These are phyloP conservation scores for Gynochthodes officinalis DNA, from an alignment of 257 asterid genomes.

Conservation along the genomic window DNA sequence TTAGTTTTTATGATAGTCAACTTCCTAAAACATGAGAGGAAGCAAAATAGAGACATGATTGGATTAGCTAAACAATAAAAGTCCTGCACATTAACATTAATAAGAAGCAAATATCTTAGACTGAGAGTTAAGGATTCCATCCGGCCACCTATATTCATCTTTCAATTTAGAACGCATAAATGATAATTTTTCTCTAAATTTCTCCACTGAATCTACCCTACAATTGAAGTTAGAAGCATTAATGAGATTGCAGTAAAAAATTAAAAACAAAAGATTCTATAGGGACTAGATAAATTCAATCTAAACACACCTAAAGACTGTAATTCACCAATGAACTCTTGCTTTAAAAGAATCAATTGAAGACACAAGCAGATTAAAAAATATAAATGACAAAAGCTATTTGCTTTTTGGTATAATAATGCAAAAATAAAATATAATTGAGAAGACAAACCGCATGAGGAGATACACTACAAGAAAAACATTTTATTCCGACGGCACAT, in stretches of 20 bases:
- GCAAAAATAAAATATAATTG: too few relatives aligned
- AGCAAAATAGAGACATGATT: background rate
- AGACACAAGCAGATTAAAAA: too few relatives aligned
- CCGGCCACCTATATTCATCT: slow-evolving; percentile 83
- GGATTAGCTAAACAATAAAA: background rate
- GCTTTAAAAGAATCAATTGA: too few relatives aligned
- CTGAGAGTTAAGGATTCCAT: slow-evolving; percentile 18
- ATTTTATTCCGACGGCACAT: too few relatives aligned
- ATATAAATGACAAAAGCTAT: too few relatives aligned
- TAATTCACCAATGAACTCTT: slow-evolving; percentile 79
- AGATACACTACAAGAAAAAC: too few relatives aligned
- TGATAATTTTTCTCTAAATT: slow-evolving; percentile 81
- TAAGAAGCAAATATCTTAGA: background rate
- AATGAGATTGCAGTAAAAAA: slow-evolving; percentile 20
- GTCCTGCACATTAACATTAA: background rate
- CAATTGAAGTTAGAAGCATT: slow-evolving; percentile 20
- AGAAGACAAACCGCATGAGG: too few relatives aligned
- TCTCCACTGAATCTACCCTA: slow-evolving; percentile 94
- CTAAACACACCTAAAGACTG: slow-evolving; percentile 78
- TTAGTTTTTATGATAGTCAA: background rate
- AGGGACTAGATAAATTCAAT: slow-evolving; percentile 9
- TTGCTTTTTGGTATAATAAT: too few relatives aligned
- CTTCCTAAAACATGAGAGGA: background rate
- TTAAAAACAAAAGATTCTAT: background rate
- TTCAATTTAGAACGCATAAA: slow-evolving; percentile 92